Percentiles rank a stretch among this genome's conserved stretches.
Evolutionary conservation across 345 rosid genomes (phyloP).

Genomic region (Heritiera littoralis): DNA sequence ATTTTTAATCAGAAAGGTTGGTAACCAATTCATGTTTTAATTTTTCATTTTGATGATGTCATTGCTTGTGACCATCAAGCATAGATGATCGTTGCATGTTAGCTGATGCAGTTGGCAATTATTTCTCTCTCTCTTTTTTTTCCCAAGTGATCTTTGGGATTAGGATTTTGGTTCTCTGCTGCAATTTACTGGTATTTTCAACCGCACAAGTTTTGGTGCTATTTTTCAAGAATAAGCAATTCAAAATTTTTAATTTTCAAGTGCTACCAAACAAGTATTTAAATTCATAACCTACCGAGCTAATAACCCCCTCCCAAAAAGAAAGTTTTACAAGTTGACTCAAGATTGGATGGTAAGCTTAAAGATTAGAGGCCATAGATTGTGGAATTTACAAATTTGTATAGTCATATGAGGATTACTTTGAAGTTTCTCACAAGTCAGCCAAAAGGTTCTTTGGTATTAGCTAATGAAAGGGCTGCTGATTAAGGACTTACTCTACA

Average conservation of each 20-base stretch:
- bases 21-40: conserved; percentile 11
- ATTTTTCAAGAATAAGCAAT: not conserved
- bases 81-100: conserved; percentile 5
- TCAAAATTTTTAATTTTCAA: not conserved
- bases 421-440: not conserved
- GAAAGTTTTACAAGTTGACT: not conserved
- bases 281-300: not conserved
- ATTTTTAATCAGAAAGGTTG: conserved; percentile 71
- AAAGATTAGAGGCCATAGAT: not conserved
- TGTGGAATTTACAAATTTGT: not conserved
- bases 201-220: conserved; percentile 2
- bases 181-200: not conserved
- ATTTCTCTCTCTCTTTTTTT: not conserved
- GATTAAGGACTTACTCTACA: not conserved
- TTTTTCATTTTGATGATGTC: conserved; percentile 6
- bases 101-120: not conserved
- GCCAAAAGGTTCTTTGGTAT: conserved; percentile 1
- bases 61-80: not conserved
- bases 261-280: not conserved
- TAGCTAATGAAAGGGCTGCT: not conserved
- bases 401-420: not conserved
- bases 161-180: not conserved
- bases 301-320: not conserved
- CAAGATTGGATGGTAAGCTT: not conserved
- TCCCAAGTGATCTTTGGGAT: not conserved